Evolutionary conservation across 2,329 filamentous ascomycete genomes (phyloP), one percentile per base, ranked within the genome.

Genomic region (Clarireedia homoeocarpa): DNA sequence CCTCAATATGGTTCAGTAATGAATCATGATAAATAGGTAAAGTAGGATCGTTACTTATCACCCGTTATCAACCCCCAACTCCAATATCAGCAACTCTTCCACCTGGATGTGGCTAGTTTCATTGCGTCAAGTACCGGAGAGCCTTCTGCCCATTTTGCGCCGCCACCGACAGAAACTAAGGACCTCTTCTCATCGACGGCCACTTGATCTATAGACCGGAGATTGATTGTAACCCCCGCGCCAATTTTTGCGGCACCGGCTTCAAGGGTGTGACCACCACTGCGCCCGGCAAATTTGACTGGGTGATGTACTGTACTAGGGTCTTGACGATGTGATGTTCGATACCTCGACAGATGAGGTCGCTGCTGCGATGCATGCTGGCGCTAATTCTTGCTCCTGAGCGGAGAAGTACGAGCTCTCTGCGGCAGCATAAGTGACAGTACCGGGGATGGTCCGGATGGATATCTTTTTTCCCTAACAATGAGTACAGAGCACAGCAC

Each of bases 161-260:
- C 74, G 4, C 69, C 52, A 1, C 71, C 72, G 9, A 76, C 59
- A 5, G 59, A 61, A 5, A 67, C 70, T 3, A 63, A 60, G 0
- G 58, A 64, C 3, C 65, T 63, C 14, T 70, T 65, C 1, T 60
- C 53, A 7, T 65, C 63, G 6, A 65, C 54, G 2, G 70, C 58
- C 30, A 68, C 54, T 23, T 61, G 20, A 30, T 64, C 62, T 20
- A 67, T 38, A 24, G 58, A 53, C 30, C 66, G 70, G 7, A 79
- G 72, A 10, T 77, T 77, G 59, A 83, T 74, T 4, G 79, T 65
- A 1, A 78, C 69, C 0, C 77, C 77, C 1, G 69, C 74, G 12
- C 74, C 66, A 49, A 78, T 75, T 60, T 75, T 83, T 1, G 79
- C 73, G 39, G 75, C 76, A 59, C 76, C 75, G 17, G 76, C 71